A percentile compares a stretch with the other conserved stretches of the same genome.
Evolutionary conservation across 2,329 filamentous ascomycete species (phyloP).

Genomic region (Ophiostoma angusticollis): DNA sequence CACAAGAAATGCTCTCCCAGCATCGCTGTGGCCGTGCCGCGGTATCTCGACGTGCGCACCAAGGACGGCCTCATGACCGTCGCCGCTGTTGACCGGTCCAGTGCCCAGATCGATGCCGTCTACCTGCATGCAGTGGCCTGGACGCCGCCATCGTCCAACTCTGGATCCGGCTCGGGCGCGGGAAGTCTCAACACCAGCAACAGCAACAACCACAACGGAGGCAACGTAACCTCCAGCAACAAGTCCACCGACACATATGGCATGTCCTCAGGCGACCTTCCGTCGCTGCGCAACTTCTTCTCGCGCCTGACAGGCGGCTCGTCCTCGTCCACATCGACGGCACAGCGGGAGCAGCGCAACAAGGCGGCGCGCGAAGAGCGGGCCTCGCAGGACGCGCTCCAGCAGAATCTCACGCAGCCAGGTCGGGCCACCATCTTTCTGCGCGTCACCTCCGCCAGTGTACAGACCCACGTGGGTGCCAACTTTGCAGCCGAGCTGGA

Average conservation of each 20-base stretch:
- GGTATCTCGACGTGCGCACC: conserved; percentile 68
- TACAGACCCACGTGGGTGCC: conserved; percentile 61
- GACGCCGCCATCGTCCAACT: conserved; percentile 44
- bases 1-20: conserved; percentile 78
- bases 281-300: conserved; percentile 68
- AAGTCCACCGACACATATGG: conserved; percentile 39
- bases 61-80: conserved; percentile 84
- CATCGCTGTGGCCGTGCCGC: conserved; percentile 57
- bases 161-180: conserved; percentile 12
- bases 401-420: conserved; percentile 57
- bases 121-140: conserved; percentile 84
- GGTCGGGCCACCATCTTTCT: conserved; percentile 77
- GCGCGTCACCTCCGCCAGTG: conserved; percentile 70
- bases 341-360: conserved; percentile 36
- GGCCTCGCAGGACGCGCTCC: conserved; percentile 45
- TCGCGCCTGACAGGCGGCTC: conserved; percentile 52
- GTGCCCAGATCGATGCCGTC: conserved; percentile 79
- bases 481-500: conserved; percentile 77
- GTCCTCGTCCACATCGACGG: conserved; percentile 20
- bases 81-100: conserved; percentile 65
- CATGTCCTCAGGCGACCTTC: conserved; percentile 34
- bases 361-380: conserved; percentile 52
- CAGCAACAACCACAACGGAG: background rate
- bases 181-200: background rate
- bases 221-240: conserved; percentile 7